Percentiles rank a stretch among this genome's conserved stretches.
These are phyloP conservation scores for Raddia guianensis DNA, from an alignment of 176 grass and related monocot species.

Conservation along the genomic window DNA sequence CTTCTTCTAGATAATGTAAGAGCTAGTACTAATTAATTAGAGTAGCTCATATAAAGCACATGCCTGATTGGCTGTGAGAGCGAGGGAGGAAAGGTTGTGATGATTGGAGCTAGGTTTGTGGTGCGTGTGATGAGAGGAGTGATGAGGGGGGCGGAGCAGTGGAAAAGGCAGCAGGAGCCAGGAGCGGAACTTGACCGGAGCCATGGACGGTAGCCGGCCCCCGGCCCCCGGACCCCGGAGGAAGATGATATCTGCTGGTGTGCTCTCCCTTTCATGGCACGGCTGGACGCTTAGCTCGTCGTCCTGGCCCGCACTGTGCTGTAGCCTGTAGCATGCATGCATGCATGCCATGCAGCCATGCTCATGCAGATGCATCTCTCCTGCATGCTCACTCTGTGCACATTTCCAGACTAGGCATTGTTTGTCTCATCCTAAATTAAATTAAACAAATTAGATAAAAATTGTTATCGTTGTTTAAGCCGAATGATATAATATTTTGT, in stretches of 20 bases:
- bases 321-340: background rate
- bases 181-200: conserved; percentile 37
- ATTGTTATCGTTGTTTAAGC: no score
- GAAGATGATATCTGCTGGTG: background rate
- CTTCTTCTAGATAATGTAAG: no score
- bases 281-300: conserved; percentile 15
- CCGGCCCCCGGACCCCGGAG: no score
- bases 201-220: conserved; percentile 34
- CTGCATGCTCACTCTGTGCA: no score
- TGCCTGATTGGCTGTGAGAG: background rate
- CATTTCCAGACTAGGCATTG: no score
- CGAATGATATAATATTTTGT: no score
- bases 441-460: no score
- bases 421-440: no score
- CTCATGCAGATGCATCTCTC: no score
- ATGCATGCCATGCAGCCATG: background rate
- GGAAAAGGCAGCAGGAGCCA: background rate
- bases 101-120: conserved; percentile 35
- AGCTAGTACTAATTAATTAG: no score
- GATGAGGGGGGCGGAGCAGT: conserved; percentile 10
- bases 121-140: background rate
- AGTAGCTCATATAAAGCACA: background rate
- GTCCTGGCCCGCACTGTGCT: background rate
- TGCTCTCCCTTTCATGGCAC: conserved; percentile 49
- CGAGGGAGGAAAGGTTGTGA: conserved; percentile 1